Conservation (phyloP, 1,284 basidiomycete species). For the Cerioporus squamosus region DNA sequence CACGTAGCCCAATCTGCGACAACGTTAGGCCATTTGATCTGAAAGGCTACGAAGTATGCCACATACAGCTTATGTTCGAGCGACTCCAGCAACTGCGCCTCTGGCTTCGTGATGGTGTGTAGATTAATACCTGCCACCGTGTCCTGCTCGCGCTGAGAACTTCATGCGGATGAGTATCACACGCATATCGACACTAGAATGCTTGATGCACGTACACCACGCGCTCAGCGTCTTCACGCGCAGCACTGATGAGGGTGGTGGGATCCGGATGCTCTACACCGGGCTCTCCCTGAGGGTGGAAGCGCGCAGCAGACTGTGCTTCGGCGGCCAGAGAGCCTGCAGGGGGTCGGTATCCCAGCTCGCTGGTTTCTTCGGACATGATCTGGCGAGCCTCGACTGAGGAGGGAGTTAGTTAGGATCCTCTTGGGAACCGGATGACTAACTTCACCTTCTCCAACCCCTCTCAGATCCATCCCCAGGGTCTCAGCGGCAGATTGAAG, state of each 20-base stretch:
- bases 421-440: background rate
- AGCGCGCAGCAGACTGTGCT: constrained; percentile 29
- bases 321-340: constrained; percentile 30
- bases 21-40: too few relatives aligned
- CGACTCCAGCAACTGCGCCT: constrained; percentile 1
- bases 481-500: constrained; percentile 5
- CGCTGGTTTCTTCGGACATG: constrained; percentile 31
- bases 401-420: background rate
- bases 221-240: constrained; percentile 2
- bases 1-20: constrained; percentile 3
- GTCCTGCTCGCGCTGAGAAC: constrained; percentile 6
- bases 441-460: background rate
- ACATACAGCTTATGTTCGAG: constrained; percentile 5
- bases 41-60: too few relatives aligned
- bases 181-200: background rate
- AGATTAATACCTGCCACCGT: constrained; percentile 6
- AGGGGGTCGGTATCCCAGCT: constrained; percentile 34
- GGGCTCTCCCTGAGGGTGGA: constrained; percentile 17
- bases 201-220: background rate
- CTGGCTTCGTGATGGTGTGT: constrained; percentile 3
- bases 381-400: constrained; percentile 14
- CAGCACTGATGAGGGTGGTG: background rate
- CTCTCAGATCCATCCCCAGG: constrained; percentile 4
- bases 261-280: background rate
- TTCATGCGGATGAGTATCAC: background rate